These are phyloP conservation scores for Diaporthe vaccinii DNA, from an alignment of 2,329 filamentous ascomycete species.

Conservation along the genomic window DNA sequence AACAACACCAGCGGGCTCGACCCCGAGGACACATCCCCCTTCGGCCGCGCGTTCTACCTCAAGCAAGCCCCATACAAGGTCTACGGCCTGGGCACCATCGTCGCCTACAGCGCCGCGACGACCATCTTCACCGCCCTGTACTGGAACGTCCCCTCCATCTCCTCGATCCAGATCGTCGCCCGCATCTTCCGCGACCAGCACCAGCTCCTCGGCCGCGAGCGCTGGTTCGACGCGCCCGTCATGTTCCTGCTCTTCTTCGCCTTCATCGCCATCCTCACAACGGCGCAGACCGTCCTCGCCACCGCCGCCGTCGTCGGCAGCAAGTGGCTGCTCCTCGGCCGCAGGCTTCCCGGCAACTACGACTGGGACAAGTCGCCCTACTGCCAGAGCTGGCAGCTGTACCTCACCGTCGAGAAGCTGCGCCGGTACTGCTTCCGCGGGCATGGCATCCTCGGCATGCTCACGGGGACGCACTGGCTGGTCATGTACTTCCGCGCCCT, in stretches of 20 bases:
- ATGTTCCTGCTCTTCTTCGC: constrained; percentile 57
- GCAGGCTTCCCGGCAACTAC: constrained; percentile 64
- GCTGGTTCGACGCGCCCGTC: constrained; percentile 51
- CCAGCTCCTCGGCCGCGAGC: constrained; percentile 43
- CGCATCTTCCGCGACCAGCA: constrained; percentile 46
- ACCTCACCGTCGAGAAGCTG: constrained; percentile 64
- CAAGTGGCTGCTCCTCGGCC: constrained; percentile 67
- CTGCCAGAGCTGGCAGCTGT: constrained; percentile 71
- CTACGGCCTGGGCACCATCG: constrained; percentile 60
- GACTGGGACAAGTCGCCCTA: constrained; percentile 70
- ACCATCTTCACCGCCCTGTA: constrained; percentile 61
- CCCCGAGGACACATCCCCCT: constrained; percentile 55
- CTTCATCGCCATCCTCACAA: constrained; percentile 58
- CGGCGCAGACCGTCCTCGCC: constrained; percentile 58
- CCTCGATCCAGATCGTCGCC: constrained; percentile 61
- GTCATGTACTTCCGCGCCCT: constrained; percentile 66
- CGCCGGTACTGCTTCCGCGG: constrained; percentile 64
- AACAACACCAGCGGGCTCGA: constrained; percentile 21
- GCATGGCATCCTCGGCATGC: constrained; percentile 63
- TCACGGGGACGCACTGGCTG: constrained; percentile 67
- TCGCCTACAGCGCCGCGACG: constrained; percentile 62
- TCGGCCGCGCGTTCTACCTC: constrained; percentile 69
- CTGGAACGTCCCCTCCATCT: constrained; percentile 65
- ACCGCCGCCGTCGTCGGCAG: constrained; percentile 58
- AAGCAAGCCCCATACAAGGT: constrained; percentile 64